Conservation (phyloP, 2,329 filamentous ascomycete genomes). For the Eutypella sp. region DNA sequence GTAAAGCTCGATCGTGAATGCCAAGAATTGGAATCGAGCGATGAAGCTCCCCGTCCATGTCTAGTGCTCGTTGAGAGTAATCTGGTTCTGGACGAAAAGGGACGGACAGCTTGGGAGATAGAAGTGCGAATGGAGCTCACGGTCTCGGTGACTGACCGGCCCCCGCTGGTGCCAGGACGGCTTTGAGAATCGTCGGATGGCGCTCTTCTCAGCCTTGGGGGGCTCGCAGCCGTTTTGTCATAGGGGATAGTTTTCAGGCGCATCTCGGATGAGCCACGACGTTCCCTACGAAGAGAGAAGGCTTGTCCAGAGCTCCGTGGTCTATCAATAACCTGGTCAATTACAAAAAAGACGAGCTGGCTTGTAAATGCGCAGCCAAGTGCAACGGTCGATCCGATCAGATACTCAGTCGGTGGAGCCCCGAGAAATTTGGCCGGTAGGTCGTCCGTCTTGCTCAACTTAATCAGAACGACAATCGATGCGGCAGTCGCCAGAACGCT, state of each 20-base stretch:
- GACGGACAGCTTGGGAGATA: constrained; percentile 44
- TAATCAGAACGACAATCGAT: constrained; percentile 38
- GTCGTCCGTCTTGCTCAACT: constrained; percentile 29
- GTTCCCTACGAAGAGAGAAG: constrained; percentile 26
- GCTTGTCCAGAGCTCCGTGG: constrained; percentile 22
- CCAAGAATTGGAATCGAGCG: constrained; percentile 40
- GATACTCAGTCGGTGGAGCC: constrained; percentile 28
- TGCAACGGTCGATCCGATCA: constrained; percentile 40
- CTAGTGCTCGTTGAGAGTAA: constrained; percentile 42
- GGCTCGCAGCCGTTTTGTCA: constrained; percentile 36
- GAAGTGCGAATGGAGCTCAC: constrained; percentile 45
- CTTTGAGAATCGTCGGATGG: constrained; percentile 33
- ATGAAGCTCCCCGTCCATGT: constrained; percentile 36
- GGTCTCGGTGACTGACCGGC: constrained; percentile 40
- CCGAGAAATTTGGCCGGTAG: constrained; percentile 28
- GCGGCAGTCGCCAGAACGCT: constrained; percentile 41
- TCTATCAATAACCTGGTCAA: constrained; percentile 37
- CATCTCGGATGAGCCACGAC: constrained; percentile 23
- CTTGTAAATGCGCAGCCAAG: constrained; percentile 40
- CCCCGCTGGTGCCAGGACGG: constrained; percentile 40
- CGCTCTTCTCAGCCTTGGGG: constrained; percentile 27
- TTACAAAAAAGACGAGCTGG: constrained; percentile 45
- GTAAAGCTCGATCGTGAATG: constrained; percentile 29
- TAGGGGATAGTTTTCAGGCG: constrained; percentile 52
- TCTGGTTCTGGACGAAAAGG: constrained; percentile 52